Percentiles rank a stretch among this genome's conserved stretches.
phyloP scores from a whole-genome alignment of 139 green algal genomes.

The Chlamydomonas applanata region DNA sequence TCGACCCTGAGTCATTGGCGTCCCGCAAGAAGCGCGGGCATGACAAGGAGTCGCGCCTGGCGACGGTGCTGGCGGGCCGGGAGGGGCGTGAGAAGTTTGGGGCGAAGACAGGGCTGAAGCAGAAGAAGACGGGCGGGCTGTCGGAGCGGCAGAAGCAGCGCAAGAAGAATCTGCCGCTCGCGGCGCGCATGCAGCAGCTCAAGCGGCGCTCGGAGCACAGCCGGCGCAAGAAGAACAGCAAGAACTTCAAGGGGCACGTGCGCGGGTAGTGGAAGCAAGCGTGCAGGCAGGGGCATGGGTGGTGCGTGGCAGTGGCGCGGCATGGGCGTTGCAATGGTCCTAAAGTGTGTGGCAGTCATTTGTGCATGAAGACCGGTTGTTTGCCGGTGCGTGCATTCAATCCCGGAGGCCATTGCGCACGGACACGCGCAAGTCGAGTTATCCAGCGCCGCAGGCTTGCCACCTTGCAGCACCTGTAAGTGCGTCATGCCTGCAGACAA shows the following conservation, averaged over 20 bases:
- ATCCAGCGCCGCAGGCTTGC: no score
- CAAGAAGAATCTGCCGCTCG: conserved; percentile 81
- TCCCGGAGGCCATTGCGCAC: no score
- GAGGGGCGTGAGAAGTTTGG: conserved; percentile 86
- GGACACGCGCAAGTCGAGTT: no score
- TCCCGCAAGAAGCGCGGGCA: conserved; percentile 42
- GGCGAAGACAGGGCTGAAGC: conserved; percentile 77
- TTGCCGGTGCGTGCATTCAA: no score
- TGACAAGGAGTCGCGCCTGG: conserved; percentile 86
- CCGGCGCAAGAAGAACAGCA: conserved; percentile 34
- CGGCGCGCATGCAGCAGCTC: conserved; percentile 72
- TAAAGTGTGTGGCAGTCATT: no score
- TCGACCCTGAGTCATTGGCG: conserved; percentile 61
- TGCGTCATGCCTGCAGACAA: no score
- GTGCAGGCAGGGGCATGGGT: no score
- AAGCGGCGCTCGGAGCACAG: conserved; percentile 28
- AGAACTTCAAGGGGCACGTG: conserved; percentile 81
- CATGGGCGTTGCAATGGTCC: no score
- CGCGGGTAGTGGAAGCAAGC: neutral
- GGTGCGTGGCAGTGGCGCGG: no score
- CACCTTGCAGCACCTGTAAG: no score
- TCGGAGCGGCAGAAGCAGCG: conserved; percentile 92
- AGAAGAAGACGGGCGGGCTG: conserved; percentile 66
- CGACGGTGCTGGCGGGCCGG: conserved; percentile 66
- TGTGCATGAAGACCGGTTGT: no score